These are phyloP conservation scores for Bruguiera sexangula DNA, from an alignment of 345 rosid genomes.

Conservation along the genomic window DNA sequence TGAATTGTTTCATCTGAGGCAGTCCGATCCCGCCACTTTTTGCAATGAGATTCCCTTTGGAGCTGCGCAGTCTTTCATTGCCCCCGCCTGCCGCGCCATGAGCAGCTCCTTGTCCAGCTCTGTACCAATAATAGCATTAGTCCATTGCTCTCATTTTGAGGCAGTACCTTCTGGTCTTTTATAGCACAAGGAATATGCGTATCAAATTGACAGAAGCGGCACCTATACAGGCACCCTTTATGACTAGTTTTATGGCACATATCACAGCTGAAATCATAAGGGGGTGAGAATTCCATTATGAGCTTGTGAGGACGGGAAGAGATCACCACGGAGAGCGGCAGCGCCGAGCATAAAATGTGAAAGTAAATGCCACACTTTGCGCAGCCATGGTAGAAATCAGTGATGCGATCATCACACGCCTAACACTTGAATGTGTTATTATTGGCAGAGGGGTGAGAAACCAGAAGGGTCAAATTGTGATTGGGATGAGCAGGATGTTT, in stretches of 20 bases:
- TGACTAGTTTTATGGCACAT: constrained; percentile 33
- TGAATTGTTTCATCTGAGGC: not conserved
- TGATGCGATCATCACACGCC: constrained; percentile 36
- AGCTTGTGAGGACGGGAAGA: constrained; percentile 46
- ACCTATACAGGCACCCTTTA: constrained; percentile 50
- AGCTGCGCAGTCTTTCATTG: not conserved
- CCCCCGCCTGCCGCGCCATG: not conserved
- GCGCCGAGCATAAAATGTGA: constrained; percentile 39
- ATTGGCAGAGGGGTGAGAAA: constrained; percentile 10
- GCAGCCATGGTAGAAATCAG: constrained; percentile 43
- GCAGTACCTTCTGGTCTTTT: constrained; percentile 14
- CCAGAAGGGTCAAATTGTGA: constrained; percentile 33
- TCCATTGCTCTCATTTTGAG: constrained; percentile 25
- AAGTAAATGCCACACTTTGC: constrained; percentile 29
- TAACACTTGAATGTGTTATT: constrained; percentile 23
- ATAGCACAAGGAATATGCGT: constrained; percentile 44
- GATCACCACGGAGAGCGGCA: constrained; percentile 36
- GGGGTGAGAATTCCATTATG: constrained; percentile 43
- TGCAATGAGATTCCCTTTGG: not conserved
- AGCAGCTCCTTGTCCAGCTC: constrained; percentile 1
- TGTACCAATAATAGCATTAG: constrained; percentile 28
- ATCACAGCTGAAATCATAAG: constrained; percentile 44
- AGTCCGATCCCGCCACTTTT: constrained; percentile 1
- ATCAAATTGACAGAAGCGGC: constrained; percentile 48
- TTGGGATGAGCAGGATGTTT: constrained; percentile 38